Conservation (phyloP, 441 rosid species). For the Melastoma candidum region DNA sequence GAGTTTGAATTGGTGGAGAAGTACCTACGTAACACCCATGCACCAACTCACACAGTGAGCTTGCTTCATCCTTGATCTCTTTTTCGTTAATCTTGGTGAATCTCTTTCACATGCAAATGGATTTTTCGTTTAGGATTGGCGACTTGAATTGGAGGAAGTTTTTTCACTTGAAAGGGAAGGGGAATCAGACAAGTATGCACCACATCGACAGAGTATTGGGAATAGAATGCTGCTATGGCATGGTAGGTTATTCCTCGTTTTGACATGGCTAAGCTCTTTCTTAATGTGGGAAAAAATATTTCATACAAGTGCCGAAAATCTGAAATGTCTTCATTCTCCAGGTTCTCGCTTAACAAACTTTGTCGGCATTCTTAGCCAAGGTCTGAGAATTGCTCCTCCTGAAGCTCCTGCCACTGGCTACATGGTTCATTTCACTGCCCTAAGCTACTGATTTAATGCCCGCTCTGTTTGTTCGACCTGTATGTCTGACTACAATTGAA, state of each 20-base stretch:
- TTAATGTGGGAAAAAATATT: too few relatives aligned
- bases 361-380: slow-evolving; percentile 97
- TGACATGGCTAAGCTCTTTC: neutral
- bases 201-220: slow-evolving; percentile 49
- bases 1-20: slow-evolving; percentile 67
- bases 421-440: slow-evolving; percentile 52
- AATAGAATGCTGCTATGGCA: slow-evolving; percentile 97
- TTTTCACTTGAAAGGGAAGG: slow-evolving; percentile 90
- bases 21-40: slow-evolving; percentile 80
- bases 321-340: slow-evolving; percentile 23
- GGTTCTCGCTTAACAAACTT: slow-evolving; percentile 94
- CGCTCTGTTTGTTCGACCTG: too few relatives aligned
- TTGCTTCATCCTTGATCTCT: neutral
- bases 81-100: neutral
- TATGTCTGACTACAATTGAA: slow-evolving; percentile 8
- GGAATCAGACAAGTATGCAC: slow-evolving; percentile 75
- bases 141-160: slow-evolving; percentile 89
- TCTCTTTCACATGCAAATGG: neutral
- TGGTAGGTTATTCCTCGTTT: slow-evolving; percentile 34
- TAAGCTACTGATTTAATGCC: too few relatives aligned
- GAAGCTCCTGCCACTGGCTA: slow-evolving; percentile 99
- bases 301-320: too few relatives aligned
- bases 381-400: slow-evolving; percentile 95
- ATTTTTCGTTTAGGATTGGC: slow-evolving; percentile 60
- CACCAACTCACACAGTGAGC: slow-evolving; percentile 89